Conservation (phyloP, 768 basidiomycete species). For the Mycena polygramma region DNA sequence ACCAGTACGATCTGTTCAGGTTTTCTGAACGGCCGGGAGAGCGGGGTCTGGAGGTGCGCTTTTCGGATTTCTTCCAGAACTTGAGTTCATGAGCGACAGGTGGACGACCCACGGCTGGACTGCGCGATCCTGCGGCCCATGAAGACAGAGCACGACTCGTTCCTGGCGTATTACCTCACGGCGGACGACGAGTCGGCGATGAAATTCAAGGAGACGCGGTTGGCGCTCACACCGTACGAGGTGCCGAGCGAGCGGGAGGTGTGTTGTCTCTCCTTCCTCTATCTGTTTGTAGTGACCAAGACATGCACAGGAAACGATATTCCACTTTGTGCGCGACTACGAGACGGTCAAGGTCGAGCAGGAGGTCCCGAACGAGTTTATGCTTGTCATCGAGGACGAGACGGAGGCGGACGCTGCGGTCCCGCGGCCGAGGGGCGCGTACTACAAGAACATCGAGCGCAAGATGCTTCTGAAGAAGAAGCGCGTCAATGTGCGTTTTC, state of each 20-base stretch:
- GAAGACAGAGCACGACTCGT: slow-evolving; percentile 90
- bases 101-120: slow-evolving; percentile 84
- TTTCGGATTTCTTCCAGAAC: neutral
- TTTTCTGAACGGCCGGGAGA: slow-evolving; percentile 93
- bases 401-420: slow-evolving; percentile 47
- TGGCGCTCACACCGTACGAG: slow-evolving; percentile 56
- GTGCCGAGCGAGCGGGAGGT: slow-evolving; percentile 71
- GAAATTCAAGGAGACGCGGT: slow-evolving; percentile 72
- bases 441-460: slow-evolving; percentile 90
- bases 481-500: slow-evolving; percentile 73
- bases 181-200: slow-evolving; percentile 79
- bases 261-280: slow-evolving; percentile 28
- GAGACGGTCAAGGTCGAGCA: slow-evolving; percentile 90
- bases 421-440: slow-evolving; percentile 73
- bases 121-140: slow-evolving; percentile 90
- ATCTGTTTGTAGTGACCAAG: too few relatives aligned
- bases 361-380: slow-evolving; percentile 87
- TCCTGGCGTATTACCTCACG: slow-evolving; percentile 88
- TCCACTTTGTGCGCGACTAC: slow-evolving; percentile 86
- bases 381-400: slow-evolving; percentile 80
- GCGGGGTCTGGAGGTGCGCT: slow-evolving; percentile 71
- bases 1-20: slow-evolving; percentile 88
- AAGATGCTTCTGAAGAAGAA: slow-evolving; percentile 92
- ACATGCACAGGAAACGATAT: slow-evolving; percentile 69
- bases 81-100: slow-evolving; percentile 50